These are phyloP conservation scores for Oryza meridionalis DNA, from an alignment of 176 grass and related monocot species.

Conservation along the genomic window DNA sequence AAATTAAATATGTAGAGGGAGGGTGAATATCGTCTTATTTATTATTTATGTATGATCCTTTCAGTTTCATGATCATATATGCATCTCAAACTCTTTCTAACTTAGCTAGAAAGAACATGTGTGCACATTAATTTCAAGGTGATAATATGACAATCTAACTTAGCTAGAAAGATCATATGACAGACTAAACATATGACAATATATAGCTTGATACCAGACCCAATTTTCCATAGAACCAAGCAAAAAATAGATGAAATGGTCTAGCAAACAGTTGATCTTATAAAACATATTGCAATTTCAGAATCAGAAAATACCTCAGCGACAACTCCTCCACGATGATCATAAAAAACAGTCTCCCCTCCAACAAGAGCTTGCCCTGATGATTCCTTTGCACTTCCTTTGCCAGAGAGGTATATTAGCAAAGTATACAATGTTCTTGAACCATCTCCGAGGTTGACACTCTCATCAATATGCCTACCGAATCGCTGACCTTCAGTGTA, in stretches of 20 bases:
- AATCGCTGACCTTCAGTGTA: constrained; percentile 89
- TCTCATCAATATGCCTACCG: constrained; percentile 90
- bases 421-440: constrained; percentile 73
- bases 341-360: constrained; percentile 96
- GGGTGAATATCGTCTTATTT: no score
- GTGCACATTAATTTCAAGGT: neutral
- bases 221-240: neutral
- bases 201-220: neutral
- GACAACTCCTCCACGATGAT: constrained; percentile 66
- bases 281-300: constrained; percentile 7
- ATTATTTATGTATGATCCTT: neutral
- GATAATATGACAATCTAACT: no score
- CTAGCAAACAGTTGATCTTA: neutral
- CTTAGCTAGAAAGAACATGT: neutral
- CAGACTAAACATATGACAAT: constrained; percentile 6
- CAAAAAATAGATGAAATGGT: neutral
- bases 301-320: constrained; percentile 70
- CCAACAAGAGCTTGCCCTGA: constrained; percentile 64
- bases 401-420: constrained; percentile 79
- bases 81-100: neutral
- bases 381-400: constrained; percentile 59
- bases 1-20: no score
- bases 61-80: neutral
- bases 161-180: neutral
- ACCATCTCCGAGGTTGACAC: constrained; percentile 66